Evolutionary conservation across 2,329 filamentous ascomycete species (phyloP).

Genomic region (Calonectria hawksworthii): DNA sequence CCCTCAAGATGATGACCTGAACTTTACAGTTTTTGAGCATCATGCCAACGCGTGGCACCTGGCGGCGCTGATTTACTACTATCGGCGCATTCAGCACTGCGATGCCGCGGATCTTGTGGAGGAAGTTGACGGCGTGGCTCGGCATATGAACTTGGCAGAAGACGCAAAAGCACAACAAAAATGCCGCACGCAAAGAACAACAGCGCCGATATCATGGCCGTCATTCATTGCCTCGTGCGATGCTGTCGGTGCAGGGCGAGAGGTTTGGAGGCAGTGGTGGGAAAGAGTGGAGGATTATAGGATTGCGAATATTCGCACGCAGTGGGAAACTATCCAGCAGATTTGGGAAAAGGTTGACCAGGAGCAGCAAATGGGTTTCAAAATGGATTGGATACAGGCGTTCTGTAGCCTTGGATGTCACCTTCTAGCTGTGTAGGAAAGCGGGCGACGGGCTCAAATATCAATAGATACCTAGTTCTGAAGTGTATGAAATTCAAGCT

Average conservation of each 20-base stretch:
- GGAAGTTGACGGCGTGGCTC: neutral
- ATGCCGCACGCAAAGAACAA: neutral
- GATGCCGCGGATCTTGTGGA: neutral
- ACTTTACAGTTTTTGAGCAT: conserved; percentile 6
- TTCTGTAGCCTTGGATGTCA: neutral
- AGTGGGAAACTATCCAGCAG: conserved; percentile 20
- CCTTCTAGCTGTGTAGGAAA: neutral
- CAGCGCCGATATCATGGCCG: conserved; percentile 25
- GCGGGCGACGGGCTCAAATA: too few relatives aligned
- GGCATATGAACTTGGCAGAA: conserved; percentile 11
- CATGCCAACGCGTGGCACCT: conserved; percentile 25
- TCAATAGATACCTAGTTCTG: too few relatives aligned
- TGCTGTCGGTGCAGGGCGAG: neutral
- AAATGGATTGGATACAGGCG: neutral
- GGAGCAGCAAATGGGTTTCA: neutral
- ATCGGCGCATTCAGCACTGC: conserved; percentile 14
- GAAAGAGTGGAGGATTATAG: conserved; percentile 17
- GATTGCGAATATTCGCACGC: conserved; percentile 24
- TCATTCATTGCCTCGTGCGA: conserved; percentile 13
- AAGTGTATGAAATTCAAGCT: neutral
- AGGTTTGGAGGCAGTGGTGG: conserved; percentile 25
- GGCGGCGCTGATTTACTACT: conserved; percentile 24
- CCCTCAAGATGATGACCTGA: neutral
- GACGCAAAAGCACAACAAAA: neutral
- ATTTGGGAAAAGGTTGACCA: conserved; percentile 17